Percentiles rank a stretch among this genome's conserved stretches.
Conservation (phyloP, 176 grass and related monocot genomes). For the Ampelocalamus luodianensis region DNA sequence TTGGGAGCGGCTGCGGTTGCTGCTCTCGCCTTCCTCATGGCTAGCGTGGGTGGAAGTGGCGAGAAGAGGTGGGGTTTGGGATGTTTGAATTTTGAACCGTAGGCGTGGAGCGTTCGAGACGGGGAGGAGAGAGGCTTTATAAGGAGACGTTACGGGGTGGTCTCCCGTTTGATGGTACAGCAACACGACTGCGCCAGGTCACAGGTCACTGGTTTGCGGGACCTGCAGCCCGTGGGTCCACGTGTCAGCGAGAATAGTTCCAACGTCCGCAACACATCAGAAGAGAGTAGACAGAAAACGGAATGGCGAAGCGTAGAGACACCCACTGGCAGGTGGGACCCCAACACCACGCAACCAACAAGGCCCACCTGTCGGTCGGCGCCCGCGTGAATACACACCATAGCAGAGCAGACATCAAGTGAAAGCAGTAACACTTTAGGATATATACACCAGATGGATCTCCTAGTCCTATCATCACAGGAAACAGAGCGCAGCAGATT, state of each 20-base stretch:
- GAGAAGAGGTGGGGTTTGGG: background rate
- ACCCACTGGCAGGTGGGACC: background rate
- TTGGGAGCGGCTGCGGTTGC: conserved; percentile 7
- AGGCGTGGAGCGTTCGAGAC: background rate
- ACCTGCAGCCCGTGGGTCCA: background rate
- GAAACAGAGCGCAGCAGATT: background rate
- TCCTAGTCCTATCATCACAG: background rate
- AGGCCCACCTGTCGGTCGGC: background rate
- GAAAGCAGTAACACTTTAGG: conserved; percentile 5
- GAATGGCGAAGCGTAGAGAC: background rate
- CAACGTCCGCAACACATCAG: background rate
- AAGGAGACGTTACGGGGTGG: background rate
- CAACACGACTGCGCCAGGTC: background rate
- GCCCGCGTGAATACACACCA: background rate
- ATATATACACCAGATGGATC: conserved; percentile 28
- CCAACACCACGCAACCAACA: too few relatives aligned
- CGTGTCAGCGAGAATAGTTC: background rate
- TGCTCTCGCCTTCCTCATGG: conserved; percentile 46
- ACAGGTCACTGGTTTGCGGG: background rate
- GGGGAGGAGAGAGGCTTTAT: background rate
- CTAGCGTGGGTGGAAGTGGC: background rate
- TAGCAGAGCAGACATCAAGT: too few relatives aligned
- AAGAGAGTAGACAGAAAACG: background rate
- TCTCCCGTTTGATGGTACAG: background rate
- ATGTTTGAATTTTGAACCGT: conserved; percentile 30